Percentiles rank a stretch among this genome's conserved stretches.
Evolutionary conservation across 805 yeast species (phyloP).

Genomic region (Nakazawaea pomicola): DNA sequence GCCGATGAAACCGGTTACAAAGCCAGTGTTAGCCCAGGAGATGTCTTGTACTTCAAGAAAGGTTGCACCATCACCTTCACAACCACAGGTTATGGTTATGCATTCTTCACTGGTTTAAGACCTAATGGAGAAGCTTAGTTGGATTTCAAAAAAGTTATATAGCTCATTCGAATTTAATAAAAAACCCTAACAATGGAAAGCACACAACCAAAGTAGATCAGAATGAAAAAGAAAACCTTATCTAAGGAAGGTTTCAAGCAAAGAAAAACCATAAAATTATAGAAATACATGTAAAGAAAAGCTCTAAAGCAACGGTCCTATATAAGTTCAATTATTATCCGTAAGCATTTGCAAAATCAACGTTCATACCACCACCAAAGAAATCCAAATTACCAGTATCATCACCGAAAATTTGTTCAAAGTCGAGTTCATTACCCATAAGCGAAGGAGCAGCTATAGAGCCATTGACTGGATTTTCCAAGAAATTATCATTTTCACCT

Average conservation of each 20-base stretch:
- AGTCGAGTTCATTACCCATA: neutral
- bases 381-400: neutral
- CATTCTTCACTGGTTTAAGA: slow-evolving; percentile 59
- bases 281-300: neutral
- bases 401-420: neutral
- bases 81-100: slow-evolving; percentile 57
- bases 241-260: too few species aligned
- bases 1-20: slow-evolving; percentile 60
- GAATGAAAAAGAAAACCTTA: too few species aligned
- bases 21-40: slow-evolving; percentile 57
- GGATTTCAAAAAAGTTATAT: too few species aligned
- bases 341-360: too few species aligned
- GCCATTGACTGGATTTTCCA: neutral
- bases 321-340: too few species aligned
- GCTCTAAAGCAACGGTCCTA: neutral
- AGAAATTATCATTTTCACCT: neutral
- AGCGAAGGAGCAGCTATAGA: too few species aligned
- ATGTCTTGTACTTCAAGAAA: slow-evolving; percentile 60
- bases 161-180: neutral
- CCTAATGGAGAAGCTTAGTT: too few species aligned
- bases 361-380: neutral
- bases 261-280: neutral
- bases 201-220: too few species aligned
- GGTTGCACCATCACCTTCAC: slow-evolving; percentile 66
- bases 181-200: too few species aligned